Evolutionary conservation across 176 grass and related monocot genomes (phyloP), one percentile per base, ranked within the genome.

Genomic region (Puya raimondii): DNA sequence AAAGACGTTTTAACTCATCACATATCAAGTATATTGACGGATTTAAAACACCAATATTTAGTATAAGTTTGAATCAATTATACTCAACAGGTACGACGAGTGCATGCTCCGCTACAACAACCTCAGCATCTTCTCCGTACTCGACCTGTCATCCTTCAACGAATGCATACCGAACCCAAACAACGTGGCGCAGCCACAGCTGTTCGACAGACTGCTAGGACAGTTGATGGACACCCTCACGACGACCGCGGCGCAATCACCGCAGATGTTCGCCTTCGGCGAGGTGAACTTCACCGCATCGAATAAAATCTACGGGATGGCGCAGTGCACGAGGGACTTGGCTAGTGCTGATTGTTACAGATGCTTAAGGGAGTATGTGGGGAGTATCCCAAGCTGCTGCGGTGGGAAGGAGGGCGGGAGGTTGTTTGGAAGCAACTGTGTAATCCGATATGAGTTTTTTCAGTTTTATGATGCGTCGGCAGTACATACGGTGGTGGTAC

Each of bases 261-360:
- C 68, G 64, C 52, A n/a, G 16, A 70, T 51, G 76, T 88, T 88
- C 74, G 78, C 89, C 0, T 81, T 26, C 11, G 66, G 66, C 1
- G 2, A 16, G 0, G 25, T 15, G 4, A 75, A 77, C 6, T 9
- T 51, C 12, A n/a, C 68, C 15, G 1, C 2, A 6, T 51, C 51
- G 15, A 14, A 0, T 0, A 85, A 68, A 69, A 16, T 91, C 33
- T 88, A 83, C 64, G 82, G 79, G 53, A 66, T 85, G 75, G 79
- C 1, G 10, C 72, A 85, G 79, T 92, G 89, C 79, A 85, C 76
- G 14, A 75, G 74, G 49, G 86, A 93, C 74, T 58, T 92, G 17
- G 15, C 15, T 0, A n/a, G 3, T 1, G 76, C 74, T 9, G 76
- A 70, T 3, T 92, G 85, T 78, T 20, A 88, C 76, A 0, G 0